Evolutionary conservation across 306 rosid genomes (phyloP), one percentile per base, ranked within the genome.

Genomic region (Dryas drummondii): DNA sequence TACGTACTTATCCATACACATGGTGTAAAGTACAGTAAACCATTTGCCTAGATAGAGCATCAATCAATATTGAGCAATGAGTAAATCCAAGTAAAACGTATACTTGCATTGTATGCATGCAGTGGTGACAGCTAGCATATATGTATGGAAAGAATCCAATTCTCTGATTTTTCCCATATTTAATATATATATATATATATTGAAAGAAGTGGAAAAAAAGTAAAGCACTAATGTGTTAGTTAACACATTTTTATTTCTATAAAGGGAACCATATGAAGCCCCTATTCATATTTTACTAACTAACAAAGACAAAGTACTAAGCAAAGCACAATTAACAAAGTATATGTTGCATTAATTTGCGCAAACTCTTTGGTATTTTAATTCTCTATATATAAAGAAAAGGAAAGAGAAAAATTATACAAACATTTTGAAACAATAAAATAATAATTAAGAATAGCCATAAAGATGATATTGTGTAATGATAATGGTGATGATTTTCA

Each of bases 401-500:
- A 60, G 46, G 41, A 68, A 70, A 82, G 65, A 77, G 75, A 62
- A 37, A 76, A 80, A 81, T 88, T 86, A 75, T 83, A 83, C 91
- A 88, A 82, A 76, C 86, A 84, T 69, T 75, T 85, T 50, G 54
- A 86, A 87, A 83, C 58, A 86, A 88, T 80, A 85, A 86, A 88
- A 88, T 68, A 86, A 90, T 86, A 85, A 65, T 70, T 84, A 82
- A 79, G 57, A 56, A 55, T n/a, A 58, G 61, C 66, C 74, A 78
- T 72, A 79, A 77, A 78, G 80, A 80, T 74, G 80, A 82, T 80
- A 80, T 84, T 58, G 62, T 41, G 82, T 81, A 79, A 88, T 86
- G 66, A 86, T 81, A 73, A 66, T 52, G 88, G 82, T 85, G 93
- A 86, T 86, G 96, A 91, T 87, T 91, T 93, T 90, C 66, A 88